Evolutionary conservation across 179 eudicot genomes (phyloP), one percentile per base, ranked within the genome.

Genomic region (Dionaea muscipula): DNA sequence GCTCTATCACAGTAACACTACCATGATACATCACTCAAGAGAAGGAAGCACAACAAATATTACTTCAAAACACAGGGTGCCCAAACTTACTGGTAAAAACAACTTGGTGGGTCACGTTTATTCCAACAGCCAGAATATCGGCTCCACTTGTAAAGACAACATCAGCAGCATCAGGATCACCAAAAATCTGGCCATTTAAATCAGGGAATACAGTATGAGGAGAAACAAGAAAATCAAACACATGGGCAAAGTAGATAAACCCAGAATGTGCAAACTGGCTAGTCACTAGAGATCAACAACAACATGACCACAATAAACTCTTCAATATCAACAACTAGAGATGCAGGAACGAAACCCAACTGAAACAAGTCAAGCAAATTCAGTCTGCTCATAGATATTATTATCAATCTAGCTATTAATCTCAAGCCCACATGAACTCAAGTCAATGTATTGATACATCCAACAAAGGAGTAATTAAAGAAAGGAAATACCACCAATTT

Each of bases 121-220:
- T 66, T 36, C 98, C 98, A 45, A 90, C 79, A 57, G 91, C 94
- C 55, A 90, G 66, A 64, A 90, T 50, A 74, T 90, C 78, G 62
- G 95, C 95, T 63, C 98, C 95, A 26, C 98, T 68, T 5, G 94
- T 86, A 68, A 83, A 86, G 37, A 90, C 98, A 47, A 86, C 68
- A 69, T 90, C 98, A 37, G 95, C 95, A 43, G 98, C 94, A 46
- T 90, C 95, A 59, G 98, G 98, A 69, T 90, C 98, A 61, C 98
- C 91, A 64, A 78, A 84, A 59, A 90, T 78, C 98, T 90, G 76
- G 57, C 52, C 36, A 55, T 47, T 49, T 46, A 71, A 25, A 39
- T 25, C 33, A 43, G 53, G 10, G 68, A 28, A 17, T n/a, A 39
- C 61, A 60, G 47, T 23, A 55, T 25, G 51, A 45, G 22, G 37